These are phyloP conservation scores for Zelopaecilomyces penicillatus DNA, from an alignment of 2,329 filamentous ascomycete genomes.

Conservation along the genomic window DNA sequence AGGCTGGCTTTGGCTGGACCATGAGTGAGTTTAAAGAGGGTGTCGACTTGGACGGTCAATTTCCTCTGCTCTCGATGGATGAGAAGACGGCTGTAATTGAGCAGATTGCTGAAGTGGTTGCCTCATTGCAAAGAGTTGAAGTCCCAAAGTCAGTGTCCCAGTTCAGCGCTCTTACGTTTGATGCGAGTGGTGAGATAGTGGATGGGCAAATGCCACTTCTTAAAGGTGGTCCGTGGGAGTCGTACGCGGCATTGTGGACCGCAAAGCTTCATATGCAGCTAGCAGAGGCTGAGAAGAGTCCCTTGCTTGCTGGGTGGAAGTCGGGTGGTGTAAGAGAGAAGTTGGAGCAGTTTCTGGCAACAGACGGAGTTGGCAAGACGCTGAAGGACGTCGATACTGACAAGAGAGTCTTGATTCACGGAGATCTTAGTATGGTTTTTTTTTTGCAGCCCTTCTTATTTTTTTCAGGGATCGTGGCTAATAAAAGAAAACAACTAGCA, in stretches of 20 bases:
- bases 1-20: slow-evolving; percentile 15
- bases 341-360: slow-evolving; percentile 12
- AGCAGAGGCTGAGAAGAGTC: slow-evolving; percentile 6
- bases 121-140: slow-evolving; percentile 9
- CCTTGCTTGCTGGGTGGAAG: slow-evolving; percentile 15
- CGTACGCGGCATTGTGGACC: slow-evolving; percentile 12
- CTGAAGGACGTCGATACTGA: slow-evolving; percentile 11
- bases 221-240: slow-evolving; percentile 10
- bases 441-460: not conserved
- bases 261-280: slow-evolving; percentile 8
- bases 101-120: slow-evolving; percentile 15
- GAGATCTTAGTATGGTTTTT: slow-evolving; percentile 16
- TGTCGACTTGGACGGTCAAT: slow-evolving; percentile 13
- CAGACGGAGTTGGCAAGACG: slow-evolving; percentile 4
- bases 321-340: slow-evolving; percentile 6
- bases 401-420: slow-evolving; percentile 14
- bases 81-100: slow-evolving; percentile 11
- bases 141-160: slow-evolving; percentile 11
- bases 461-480: not conserved
- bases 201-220: slow-evolving; percentile 11
- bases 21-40: slow-evolving; percentile 17
- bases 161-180: slow-evolving; percentile 16
- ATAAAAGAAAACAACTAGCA: slow-evolving; percentile 7
- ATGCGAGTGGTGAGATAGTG: slow-evolving; percentile 9
- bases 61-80: slow-evolving; percentile 3